Percentiles rank a stretch among this genome's conserved stretches.
These are phyloP conservation scores for Quercus aquifolioides DNA, from an alignment of 306 rosid genomes.

Conservation along the genomic window DNA sequence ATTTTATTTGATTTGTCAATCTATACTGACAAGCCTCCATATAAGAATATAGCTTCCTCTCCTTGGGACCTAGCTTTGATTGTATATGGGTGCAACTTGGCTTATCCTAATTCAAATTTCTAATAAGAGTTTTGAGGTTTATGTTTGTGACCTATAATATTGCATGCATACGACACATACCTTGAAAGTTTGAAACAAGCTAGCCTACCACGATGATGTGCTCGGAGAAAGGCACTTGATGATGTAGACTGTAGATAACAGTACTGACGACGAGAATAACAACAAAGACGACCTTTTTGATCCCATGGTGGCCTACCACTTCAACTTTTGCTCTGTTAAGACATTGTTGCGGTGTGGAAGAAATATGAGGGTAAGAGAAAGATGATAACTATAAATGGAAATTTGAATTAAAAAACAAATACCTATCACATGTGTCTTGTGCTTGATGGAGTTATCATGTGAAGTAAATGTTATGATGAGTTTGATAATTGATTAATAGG, in stretches of 20 bases:
- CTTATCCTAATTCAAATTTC: too few species aligned
- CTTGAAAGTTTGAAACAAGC: not conserved
- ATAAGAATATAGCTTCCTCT: too few species aligned
- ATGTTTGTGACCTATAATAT: not conserved
- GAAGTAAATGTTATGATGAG: not conserved
- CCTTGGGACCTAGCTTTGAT: too few species aligned
- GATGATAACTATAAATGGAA: not conserved
- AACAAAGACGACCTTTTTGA: not conserved
- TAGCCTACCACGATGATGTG: not conserved
- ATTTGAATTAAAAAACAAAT: not conserved
- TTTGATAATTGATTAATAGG: not conserved
- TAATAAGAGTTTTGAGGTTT: too few species aligned
- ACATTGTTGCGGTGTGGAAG: not conserved
- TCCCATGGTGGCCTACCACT: not conserved
- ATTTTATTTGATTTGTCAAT: too few species aligned
- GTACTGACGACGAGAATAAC: not conserved
- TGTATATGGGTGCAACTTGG: too few species aligned
- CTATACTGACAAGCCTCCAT: too few species aligned
- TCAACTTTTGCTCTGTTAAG: not conserved
- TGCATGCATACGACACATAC: not conserved
- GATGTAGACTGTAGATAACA: not conserved
- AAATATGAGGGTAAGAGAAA: not conserved
- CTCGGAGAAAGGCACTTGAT: not conserved
- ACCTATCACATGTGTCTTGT: not conserved
- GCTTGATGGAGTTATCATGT: not conserved